A percentile compares a stretch with the other conserved stretches of the same genome.
Evolutionary conservation across 768 basidiomycete genomes (phyloP).

Genomic region (Boletus huronensis): DNA sequence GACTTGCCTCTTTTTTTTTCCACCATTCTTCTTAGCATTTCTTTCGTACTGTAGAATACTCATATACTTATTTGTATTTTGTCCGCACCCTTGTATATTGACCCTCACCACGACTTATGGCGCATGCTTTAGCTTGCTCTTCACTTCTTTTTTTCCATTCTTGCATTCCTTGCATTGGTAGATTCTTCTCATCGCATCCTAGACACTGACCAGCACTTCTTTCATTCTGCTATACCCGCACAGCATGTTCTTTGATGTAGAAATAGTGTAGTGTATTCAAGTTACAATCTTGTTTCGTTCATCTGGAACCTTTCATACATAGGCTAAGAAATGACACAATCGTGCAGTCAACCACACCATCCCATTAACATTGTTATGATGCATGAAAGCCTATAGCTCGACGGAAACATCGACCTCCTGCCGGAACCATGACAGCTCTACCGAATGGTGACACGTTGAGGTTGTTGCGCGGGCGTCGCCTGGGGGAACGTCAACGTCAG

Average conservation of each 20-base stretch:
- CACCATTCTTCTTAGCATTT: neutral
- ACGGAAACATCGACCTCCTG: too few relatives aligned
- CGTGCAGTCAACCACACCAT: neutral
- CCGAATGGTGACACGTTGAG: constrained; percentile 37
- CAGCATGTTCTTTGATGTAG: too few relatives aligned
- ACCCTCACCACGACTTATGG: neutral
- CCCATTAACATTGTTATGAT: neutral
- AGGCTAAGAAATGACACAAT: neutral
- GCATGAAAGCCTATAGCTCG: too few relatives aligned
- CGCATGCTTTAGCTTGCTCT: neutral
- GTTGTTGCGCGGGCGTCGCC: constrained; percentile 34
- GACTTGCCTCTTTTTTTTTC: neutral
- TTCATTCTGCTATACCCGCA: neutral
- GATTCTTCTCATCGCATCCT: neutral
- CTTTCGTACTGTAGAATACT: neutral
- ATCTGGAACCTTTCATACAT: neutral
- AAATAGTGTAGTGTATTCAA: neutral
- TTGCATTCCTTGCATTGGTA: neutral
- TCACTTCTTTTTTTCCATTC: neutral
- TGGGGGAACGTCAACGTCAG: constrained; percentile 46
- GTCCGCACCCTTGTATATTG: neutral
- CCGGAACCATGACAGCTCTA: too few relatives aligned
- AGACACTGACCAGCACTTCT: neutral
- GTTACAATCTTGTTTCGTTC: neutral
- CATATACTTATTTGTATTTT: constrained; percentile 8